Evolutionary conservation across 768 basidiomycete genomes (phyloP), one percentile per base, ranked within the genome.

Genomic region (Crepidotus variabilis): DNA sequence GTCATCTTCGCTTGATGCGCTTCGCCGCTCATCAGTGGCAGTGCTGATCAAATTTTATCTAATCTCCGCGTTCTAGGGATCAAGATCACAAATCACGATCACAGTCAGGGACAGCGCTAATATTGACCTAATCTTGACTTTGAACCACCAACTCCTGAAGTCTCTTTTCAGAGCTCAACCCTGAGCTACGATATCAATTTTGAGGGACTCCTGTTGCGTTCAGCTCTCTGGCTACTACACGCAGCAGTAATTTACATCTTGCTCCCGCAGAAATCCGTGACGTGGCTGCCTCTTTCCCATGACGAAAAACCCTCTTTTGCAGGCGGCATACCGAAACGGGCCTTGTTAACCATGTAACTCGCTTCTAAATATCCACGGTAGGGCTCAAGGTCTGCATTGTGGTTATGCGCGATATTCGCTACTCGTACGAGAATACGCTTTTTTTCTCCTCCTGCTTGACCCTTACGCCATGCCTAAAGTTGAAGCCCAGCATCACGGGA

Each of bases 251-350:
- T 16, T 43, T 43, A 20, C 39, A 14, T 43, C 39, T 43, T 43
- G 39, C 39, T 43, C 39, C 39, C 39, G 39, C 39, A 43, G 13
- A 20, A 14, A 43, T 28, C 39, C 39, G 39, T 43, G 39, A 43
- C 39, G 39, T 43, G 39, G 39, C 39, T 43, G 18, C 39, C 39
- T 11, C 18, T 43, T 60, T 49, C 63, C 69, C 66, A 65, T 72
- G 39, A 72, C 73, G 50, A 67, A 69, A 73, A 68, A 72, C 68
- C 64, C 73, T 67, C 73, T 69, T 28, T 4, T 28, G 20, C 28
- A 28, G 43, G 28, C 33, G 5, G 21, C 11, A 7, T 21, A 33
- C 47, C n/a, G 35, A 51, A 18, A 18, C 52, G 49, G 39, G 22
- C 16, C 33, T 47, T 34, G 18, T 39, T 18, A 52, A n/a, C 23